Evolutionary conservation across 805 yeast species (phyloP), one percentile per base, ranked within the genome.

Genomic region (Wickerhamiella australiensis): DNA sequence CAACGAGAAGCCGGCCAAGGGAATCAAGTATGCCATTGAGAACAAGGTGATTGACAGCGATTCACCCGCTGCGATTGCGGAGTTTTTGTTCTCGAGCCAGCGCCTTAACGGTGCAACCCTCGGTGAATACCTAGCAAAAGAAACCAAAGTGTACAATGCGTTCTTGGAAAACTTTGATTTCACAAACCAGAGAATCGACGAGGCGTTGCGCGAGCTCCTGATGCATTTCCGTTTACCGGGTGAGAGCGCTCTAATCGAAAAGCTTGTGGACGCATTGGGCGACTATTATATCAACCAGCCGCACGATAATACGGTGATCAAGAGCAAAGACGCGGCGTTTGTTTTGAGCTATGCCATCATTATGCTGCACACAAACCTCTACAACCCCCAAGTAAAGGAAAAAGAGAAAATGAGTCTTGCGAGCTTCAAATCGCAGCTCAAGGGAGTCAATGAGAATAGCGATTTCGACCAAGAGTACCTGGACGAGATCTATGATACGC

Each of bases 241-340:
- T 52, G 99, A 92, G 66, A 83, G 96, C 0, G 97, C 87, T 61
- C 96, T 86, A 64, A 92, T 92, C 62, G 98, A 92, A 64, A 75
- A 96, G 59, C 77, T 90, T 13, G 82, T 92, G 25, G 96, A 90
- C 59, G 71, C 78, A 5, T 92, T 92, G 65, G 87, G 94, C 2
- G 80, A 78, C 38, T 77, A 84, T 52, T 92, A 85, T 65, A 83
- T 85, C 12, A 70, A 69, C 17, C 79, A 82, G 51, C 85, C 81
- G 59, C 66, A 67, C 5, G 67, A 68, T 20, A 58, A 61, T 15
- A 56, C 56, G 35, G 63, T 61, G 13, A 61, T 61, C 6, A 73
- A 77, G 33, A 90, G 94, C 2, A 85, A 80, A 59, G 97, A 92
- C 61, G 80, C 94, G 0, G 94, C 90, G 1, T 90, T 85, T 63